These are phyloP conservation scores for Vanderwaltozyma polyspora DNA, from an alignment of 805 yeast genomes.

Conservation along the genomic window DNA sequence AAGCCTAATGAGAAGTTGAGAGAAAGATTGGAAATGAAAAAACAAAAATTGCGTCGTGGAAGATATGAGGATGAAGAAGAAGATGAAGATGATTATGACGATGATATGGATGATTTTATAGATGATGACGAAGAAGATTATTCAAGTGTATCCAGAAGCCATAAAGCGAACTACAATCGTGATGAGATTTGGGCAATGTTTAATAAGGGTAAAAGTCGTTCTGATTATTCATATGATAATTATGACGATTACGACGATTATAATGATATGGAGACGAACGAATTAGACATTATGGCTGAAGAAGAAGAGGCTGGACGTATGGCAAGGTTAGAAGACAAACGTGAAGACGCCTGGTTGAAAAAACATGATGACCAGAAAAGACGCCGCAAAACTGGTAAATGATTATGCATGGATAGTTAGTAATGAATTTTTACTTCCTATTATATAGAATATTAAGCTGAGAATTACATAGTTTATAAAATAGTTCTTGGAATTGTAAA, in stretches of 20 bases:
- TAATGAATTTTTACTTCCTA: neutral
- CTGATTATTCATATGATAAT: conserved; percentile 31
- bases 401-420: neutral
- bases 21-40: conserved; percentile 32
- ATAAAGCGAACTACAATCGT: conserved; percentile 52
- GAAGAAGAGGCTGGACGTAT: conserved; percentile 56
- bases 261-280: conserved; percentile 83
- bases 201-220: conserved; percentile 48
- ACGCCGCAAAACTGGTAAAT: neutral
- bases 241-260: conserved; percentile 3
- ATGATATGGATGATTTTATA: conserved; percentile 17
- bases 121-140: conserved; percentile 41
- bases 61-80: neutral
- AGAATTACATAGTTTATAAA: too few relatives aligned
- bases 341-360: conserved; percentile 55
- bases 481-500: too few relatives aligned
- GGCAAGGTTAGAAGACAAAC: conserved; percentile 67
- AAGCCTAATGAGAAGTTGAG: conserved; percentile 47
- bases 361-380: conserved; percentile 35
- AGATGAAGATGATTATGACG: conserved; percentile 7
- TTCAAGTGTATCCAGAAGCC: conserved; percentile 36
- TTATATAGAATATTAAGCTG: too few relatives aligned
- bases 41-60: conserved; percentile 2
- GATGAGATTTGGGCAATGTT: conserved; percentile 88
- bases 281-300: conserved; percentile 76